Conservation (phyloP, 176 grass and related monocot genomes). For the Elaeis guineensis region DNA sequence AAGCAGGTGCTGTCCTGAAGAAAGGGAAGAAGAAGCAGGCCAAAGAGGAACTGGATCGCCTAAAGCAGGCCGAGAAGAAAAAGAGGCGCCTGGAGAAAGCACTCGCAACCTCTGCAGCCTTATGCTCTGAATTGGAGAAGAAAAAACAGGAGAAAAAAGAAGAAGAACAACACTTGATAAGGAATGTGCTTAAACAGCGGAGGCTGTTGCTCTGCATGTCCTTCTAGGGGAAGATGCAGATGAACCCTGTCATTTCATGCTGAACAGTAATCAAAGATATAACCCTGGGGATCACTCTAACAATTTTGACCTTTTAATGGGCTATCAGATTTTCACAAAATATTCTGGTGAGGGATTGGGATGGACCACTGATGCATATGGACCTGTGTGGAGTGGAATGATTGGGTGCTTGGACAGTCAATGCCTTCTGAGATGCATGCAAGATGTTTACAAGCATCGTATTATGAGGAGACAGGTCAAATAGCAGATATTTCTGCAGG, state of each 20-base stretch:
- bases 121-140: slow-evolving; percentile 67
- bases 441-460: slow-evolving; percentile 29
- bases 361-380: not conserved
- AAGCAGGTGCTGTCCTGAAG: slow-evolving; percentile 32
- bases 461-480: slow-evolving; percentile 29
- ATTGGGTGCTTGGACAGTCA: slow-evolving; percentile 28
- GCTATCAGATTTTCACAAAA: not conserved
- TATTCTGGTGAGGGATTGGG: not conserved
- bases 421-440: slow-evolving; percentile 32
- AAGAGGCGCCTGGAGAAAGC: slow-evolving; percentile 65
- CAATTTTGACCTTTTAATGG: slow-evolving; percentile 5
- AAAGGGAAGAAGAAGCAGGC: slow-evolving; percentile 51
- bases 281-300: slow-evolving; percentile 41
- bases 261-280: slow-evolving; percentile 40
- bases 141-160: slow-evolving; percentile 71
- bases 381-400: slow-evolving; percentile 26
- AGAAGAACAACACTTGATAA: slow-evolving; percentile 82
- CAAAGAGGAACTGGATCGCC: slow-evolving; percentile 41
- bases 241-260: slow-evolving; percentile 54
- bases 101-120: slow-evolving; percentile 53
- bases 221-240: slow-evolving; percentile 71
- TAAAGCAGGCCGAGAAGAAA: slow-evolving; percentile 67
- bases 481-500: slow-evolving; percentile 45
- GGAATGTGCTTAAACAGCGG: slow-evolving; percentile 88
- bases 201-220: slow-evolving; percentile 90